Evolutionary conservation across 75 land plant species (phyloP).

Genomic region (Sequoia sempervirens): DNA sequence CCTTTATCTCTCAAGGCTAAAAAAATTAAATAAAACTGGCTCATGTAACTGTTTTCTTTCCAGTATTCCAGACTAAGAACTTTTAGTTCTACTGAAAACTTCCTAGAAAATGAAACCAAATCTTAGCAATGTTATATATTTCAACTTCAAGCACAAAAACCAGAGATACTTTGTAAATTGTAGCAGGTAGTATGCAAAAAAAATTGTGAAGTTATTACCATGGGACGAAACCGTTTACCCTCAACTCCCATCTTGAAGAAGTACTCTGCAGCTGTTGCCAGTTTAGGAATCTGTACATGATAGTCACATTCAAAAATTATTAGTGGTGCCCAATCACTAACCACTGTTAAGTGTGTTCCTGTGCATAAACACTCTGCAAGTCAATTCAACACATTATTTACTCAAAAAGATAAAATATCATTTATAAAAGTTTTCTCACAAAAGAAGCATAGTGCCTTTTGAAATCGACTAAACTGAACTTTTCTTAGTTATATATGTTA

Average conservation of each 20-base stretch:
- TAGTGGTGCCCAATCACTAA: neutral
- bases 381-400: neutral
- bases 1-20: neutral
- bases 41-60: neutral
- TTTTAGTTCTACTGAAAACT: neutral
- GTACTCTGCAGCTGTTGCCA: slow-evolving; percentile 92
- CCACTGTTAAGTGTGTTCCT: neutral
- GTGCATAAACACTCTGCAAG: neutral
- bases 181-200: neutral
- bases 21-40: neutral
- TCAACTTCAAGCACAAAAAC: neutral
- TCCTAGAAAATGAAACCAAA: neutral
- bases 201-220: slow-evolving; percentile 33
- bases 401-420: neutral
- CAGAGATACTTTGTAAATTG: neutral
- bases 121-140: neutral
- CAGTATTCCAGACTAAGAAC: neutral
- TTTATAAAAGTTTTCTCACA: neutral
- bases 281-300: slow-evolving; percentile 70
- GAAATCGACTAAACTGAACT: neutral
- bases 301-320: neutral
- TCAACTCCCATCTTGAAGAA: slow-evolving; percentile 92
- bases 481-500: neutral
- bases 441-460: neutral
- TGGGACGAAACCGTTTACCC: slow-evolving; percentile 95